Base-by-base conservation (phyloP, 2,329 filamentous ascomycete genomes). In the Claviceps capensis region DNA sequence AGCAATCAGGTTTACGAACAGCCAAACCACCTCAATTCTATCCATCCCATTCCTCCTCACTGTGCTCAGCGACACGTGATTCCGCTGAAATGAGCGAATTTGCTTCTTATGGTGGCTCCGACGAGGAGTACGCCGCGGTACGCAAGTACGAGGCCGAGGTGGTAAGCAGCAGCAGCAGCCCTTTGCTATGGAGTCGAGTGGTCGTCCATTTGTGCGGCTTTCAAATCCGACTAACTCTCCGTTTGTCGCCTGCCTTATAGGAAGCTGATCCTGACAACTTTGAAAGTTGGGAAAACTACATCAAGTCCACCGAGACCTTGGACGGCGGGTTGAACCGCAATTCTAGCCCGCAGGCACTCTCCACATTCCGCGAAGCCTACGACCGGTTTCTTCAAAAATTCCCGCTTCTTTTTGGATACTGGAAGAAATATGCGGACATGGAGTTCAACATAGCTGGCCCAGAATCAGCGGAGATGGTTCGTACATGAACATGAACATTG, bases 401-500 rank as follows among this genome's bases (percentile, higher is more conserved):
- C 58, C 93, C 93, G 2, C 78, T 97, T 11, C 81, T 97, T 41
- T 98, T 97, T 63, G 93, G 91, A 50, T 98, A 97, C 73, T 98
- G 93, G 93, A 97, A 97, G 74, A 97, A 96, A 67, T 98, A 97
- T 76, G 93, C 93, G 63, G 91, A 97, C 63, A 77, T 95, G 57
- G 93, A 98, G 65, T 98, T 98, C 71, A 89, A 89, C 49, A 95
- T 98, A 58, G 89, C 89, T 4, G 93, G 93, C 17, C 94, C 93
- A 5, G 93, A 98, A 73, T 91, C 91, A 44, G 93, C 93, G 51
- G 93, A 97, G 69, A 94, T 96, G 86, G 89, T 95, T 68, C 63
- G 78, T 57, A 37, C 23, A 46, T 17, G 34, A 46, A 37, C 17
- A 17, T n/a, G 3, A 43, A 22, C 40, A 47, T 45, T 38, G 42